phyloP scores from a whole-genome alignment of 257 asterid genomes.

The Scutellaria minor region DNA sequence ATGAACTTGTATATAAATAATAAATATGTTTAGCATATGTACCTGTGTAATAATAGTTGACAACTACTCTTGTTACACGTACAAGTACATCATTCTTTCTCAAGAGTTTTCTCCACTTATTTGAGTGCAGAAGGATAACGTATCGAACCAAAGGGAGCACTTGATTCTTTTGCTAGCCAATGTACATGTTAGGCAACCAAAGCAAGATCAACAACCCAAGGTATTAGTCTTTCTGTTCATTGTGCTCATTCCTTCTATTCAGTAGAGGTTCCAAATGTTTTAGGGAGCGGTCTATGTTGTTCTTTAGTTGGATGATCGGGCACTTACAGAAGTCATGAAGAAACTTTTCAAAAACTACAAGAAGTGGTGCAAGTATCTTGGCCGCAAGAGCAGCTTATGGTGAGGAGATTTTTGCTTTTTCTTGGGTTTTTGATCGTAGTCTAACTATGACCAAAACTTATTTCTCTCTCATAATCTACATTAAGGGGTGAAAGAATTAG shows the following conservation, averaged over 20 bases:
- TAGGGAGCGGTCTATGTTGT: constrained; percentile 6
- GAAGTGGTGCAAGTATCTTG: constrained; percentile 98
- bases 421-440: not conserved
- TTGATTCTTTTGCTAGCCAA: constrained; percentile 91
- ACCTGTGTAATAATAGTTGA: not conserved
- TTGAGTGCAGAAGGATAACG: constrained; percentile 81
- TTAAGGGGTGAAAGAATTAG: constrained; percentile 15
- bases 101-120: constrained; percentile 24
- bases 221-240: constrained; percentile 42
- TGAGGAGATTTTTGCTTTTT: constrained; percentile 42
- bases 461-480: not conserved
- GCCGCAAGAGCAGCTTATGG: constrained; percentile 98
- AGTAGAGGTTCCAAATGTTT: constrained; percentile 15
- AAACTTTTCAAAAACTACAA: constrained; percentile 94
- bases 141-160: constrained; percentile 96
- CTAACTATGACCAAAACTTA: not conserved
- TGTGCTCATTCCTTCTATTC: constrained; percentile 25
- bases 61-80: not conserved
- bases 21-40: not conserved
- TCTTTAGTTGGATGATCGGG: constrained; percentile 90
- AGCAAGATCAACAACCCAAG: constrained; percentile 96
- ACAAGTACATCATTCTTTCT: constrained; percentile 8
- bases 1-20: not conserved
- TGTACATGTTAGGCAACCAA: constrained; percentile 92
- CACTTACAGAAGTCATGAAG: constrained; percentile 94